Evolutionary conservation across 2,329 filamentous ascomycete genomes (phyloP), one percentile per base, ranked within the genome.

Genomic region (Dactylella cylindrospora): DNA sequence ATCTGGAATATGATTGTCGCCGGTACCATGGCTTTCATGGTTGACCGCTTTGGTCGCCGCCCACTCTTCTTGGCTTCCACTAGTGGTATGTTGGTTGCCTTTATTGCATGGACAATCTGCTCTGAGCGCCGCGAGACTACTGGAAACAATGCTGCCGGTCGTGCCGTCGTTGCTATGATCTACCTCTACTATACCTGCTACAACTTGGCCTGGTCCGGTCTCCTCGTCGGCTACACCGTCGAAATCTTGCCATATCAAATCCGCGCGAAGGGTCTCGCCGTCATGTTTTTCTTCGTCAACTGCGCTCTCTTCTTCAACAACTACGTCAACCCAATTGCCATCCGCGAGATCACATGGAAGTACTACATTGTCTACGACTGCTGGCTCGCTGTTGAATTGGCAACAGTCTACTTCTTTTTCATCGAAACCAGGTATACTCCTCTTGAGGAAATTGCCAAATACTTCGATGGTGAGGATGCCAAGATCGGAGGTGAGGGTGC

Each of bases 261-360:
- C 52, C 73, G 74, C 53, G 73, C 78, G 22, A 73, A 66, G 43
- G 67, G 74, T 45, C 67, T 76, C 68, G 72, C 76, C 5, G 66
- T 79, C 19, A 73, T 76, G 71, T 76, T 75, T 68, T 68, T 76
- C 35, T 72, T 74, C 47, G 73, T 76, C 53, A 73, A 76, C 65
- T 66, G 74, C 23, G 74, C 76, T 17, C 73, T 78, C 13, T 80
- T 80, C 72, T 76, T 77, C 70, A 77, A 76, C 55, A 74, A 72
- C 2, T 78, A 74, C 52, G 72, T 77, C 53, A 78, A 77, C 66
- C 76, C 76, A 0, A 73, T 77, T 32, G 76, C 72, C 13, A 66
- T 79, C 19, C 69, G 73, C 17, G 71, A 67, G 7, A 74, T 75
- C 32, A 65, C 66, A 9, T 78, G 76, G 76, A 76, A 72, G 53